Conservation (phyloP, 345 rosid species). For the Aethionema arabicum region DNA sequence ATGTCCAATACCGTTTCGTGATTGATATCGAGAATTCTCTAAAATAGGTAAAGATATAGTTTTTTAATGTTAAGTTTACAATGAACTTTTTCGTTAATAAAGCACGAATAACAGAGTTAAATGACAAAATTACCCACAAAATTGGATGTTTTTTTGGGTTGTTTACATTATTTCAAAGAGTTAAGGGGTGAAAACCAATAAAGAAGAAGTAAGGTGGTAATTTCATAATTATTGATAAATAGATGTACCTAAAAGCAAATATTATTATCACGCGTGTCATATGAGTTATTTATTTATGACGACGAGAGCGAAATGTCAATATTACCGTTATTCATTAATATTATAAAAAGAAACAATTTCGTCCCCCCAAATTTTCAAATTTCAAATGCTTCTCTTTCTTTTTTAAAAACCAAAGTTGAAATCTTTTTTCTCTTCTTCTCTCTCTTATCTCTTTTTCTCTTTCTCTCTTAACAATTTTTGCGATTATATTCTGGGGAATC, state of each 20-base stretch:
- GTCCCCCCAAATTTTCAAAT: constrained; percentile 48
- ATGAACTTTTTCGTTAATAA: background rate
- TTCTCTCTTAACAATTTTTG: background rate
- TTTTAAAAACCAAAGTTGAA: constrained; percentile 12
- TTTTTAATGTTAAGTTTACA: no score
- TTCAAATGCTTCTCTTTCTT: constrained; percentile 38
- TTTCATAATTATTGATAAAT: background rate
- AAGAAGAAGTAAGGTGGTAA: background rate
- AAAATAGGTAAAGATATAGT: constrained; percentile 32
- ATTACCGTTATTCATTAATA: constrained; percentile 24
- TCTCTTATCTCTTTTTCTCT: background rate
- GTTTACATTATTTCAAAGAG: background rate
- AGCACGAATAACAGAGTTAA: background rate
- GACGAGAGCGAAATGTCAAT: constrained; percentile 38
- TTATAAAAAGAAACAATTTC: background rate
- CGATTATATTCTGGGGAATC: constrained; percentile 20
- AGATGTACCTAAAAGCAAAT: constrained; percentile 18
- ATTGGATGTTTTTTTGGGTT: background rate
- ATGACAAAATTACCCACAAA: background rate
- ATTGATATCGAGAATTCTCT: constrained; percentile 73
- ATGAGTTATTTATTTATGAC: constrained; percentile 26
- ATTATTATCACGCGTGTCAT: constrained; percentile 29
- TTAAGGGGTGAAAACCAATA: background rate
- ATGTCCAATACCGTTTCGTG: constrained; percentile 81
- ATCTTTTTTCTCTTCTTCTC: background rate